Conservation (phyloP, 306 rosid species). For the Ormosia emarginata region DNA sequence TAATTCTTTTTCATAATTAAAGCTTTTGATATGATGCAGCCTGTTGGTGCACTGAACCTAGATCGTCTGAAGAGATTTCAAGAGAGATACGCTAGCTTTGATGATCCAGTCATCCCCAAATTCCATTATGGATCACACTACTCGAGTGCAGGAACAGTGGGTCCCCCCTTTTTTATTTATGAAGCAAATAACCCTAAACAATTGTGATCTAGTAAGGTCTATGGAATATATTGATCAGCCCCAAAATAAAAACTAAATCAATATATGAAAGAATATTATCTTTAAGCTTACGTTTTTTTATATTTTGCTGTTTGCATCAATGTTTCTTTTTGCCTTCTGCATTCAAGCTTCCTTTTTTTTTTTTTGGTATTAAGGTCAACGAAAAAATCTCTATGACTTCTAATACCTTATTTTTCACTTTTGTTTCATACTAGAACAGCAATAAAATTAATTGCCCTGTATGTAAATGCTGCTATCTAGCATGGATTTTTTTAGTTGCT, state of each 20-base stretch:
- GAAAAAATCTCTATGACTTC: not conserved
- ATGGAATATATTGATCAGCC: not conserved
- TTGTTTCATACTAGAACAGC: not conserved
- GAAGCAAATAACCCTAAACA: not conserved
- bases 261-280: not conserved
- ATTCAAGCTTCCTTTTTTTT: constrained; percentile 1
- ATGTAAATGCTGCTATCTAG: constrained; percentile 2
- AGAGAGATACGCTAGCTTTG: constrained; percentile 93
- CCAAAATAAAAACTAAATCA: not conserved
- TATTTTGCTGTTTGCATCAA: not conserved
- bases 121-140: constrained; percentile 98
- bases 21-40: constrained; percentile 52
- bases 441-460: not conserved
- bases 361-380: not conserved
- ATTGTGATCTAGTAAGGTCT: not conserved
- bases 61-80: constrained; percentile 81
- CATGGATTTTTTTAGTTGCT: constrained; percentile 7
- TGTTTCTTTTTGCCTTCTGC: not conserved
- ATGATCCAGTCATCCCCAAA: constrained; percentile 96
- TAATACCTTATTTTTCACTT: constrained; percentile 8
- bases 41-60: constrained; percentile 83
- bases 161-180: constrained; percentile 24
- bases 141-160: constrained; percentile 98
- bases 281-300: not conserved
- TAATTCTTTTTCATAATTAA: not conserved